Evolutionary conservation across 345 rosid species (phyloP).

Genomic region (Bretschneidera sinensis): DNA sequence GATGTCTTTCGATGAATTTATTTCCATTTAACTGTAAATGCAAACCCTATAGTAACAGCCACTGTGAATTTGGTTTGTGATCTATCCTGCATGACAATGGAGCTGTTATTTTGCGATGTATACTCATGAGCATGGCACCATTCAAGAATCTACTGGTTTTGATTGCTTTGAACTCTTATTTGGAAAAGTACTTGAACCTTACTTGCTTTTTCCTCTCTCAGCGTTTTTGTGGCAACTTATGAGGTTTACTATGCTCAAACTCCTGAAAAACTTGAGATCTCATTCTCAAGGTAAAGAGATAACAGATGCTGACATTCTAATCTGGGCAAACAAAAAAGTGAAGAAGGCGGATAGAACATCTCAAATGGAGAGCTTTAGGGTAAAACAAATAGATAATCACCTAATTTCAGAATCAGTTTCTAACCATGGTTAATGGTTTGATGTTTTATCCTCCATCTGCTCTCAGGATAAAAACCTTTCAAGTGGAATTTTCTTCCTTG

Average conservation of each 20-base stretch:
- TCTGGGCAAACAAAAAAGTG: constrained; percentile 89
- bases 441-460: constrained; percentile 6
- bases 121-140: background rate
- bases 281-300: constrained; percentile 94
- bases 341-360: constrained; percentile 65
- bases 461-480: constrained; percentile 76
- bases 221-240: constrained; percentile 95
- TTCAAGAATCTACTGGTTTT: background rate
- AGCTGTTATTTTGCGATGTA: background rate
- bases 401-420: background rate
- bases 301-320: constrained; percentile 76
- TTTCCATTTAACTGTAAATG: no score
- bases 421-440: background rate
- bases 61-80: background rate
- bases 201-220: constrained; percentile 24
- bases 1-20: no score
- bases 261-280: constrained; percentile 78
- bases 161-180: background rate
- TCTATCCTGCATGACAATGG: background rate
- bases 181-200: background rate
- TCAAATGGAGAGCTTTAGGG: constrained; percentile 91
- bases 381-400: constrained; percentile 25
- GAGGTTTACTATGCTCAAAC: constrained; percentile 97
- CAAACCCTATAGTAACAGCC: no score
- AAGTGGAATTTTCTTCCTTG: constrained; percentile 79